Percentiles rank a stretch among this genome's conserved stretches.
phyloP scores from a whole-genome alignment of 352 stramenopile species.

The Globisporangium solare region DNA sequence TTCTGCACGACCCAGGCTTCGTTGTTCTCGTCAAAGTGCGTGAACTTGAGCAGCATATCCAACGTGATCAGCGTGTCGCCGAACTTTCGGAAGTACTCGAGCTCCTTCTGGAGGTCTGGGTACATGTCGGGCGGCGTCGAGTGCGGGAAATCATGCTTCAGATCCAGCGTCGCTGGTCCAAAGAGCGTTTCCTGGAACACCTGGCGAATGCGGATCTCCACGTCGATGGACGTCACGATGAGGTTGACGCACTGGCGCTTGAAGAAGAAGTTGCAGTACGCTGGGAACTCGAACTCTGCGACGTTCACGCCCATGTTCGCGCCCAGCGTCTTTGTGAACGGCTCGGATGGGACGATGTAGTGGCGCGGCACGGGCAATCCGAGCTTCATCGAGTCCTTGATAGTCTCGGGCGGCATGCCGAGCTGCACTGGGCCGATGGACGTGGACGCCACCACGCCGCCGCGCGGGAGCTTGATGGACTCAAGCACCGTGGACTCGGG shows the following conservation, averaged over 20 bases:
- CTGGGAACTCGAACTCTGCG: conserved; percentile 96
- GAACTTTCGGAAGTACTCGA: conserved; percentile 90
- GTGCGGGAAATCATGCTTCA: conserved; percentile 70
- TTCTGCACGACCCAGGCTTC: conserved; percentile 53
- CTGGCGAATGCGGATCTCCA: conserved; percentile 76
- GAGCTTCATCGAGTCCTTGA: conserved; percentile 96
- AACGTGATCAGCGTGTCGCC: conserved; percentile 86
- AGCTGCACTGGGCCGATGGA: conserved; percentile 82
- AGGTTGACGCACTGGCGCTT: conserved; percentile 85
- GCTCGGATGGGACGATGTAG: conserved; percentile 94
- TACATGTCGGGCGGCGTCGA: conserved; percentile 46
- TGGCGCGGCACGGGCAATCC: conserved; percentile 90
- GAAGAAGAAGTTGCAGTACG: conserved; percentile 98
- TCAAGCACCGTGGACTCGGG: conserved; percentile 36
- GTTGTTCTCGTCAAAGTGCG: conserved; percentile 68
- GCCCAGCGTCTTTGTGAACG: conserved; percentile 93
- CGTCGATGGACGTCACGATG: conserved; percentile 72
- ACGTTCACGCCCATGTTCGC: conserved; percentile 94
- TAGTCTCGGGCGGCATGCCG: conserved; percentile 95
- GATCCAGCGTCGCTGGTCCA: conserved; percentile 64
- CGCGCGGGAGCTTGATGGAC: conserved; percentile 65
- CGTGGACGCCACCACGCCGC: conserved; percentile 71
- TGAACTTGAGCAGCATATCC: conserved; percentile 88
- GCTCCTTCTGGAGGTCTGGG: conserved; percentile 78
- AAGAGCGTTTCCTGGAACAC: conserved; percentile 90